phyloP scores from a whole-genome alignment of 441 rosid genomes.

The Euphorbia corollata region DNA sequence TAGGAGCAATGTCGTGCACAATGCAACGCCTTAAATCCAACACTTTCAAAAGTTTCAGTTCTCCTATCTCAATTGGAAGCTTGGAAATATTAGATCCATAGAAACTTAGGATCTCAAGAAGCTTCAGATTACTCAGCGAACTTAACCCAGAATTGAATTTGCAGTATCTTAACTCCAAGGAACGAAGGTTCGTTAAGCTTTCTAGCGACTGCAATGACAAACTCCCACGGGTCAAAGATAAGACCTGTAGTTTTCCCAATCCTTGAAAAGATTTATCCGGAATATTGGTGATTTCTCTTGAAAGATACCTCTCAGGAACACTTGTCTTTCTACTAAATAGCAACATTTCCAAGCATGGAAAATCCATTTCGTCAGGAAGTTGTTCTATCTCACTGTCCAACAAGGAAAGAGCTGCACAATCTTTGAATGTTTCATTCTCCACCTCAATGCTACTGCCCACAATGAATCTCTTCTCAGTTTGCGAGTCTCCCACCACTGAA shows the following conservation, averaged over 20 bases:
- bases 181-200: conserved; percentile 5
- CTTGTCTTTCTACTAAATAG: not conserved
- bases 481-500: not conserved
- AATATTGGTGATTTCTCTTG: not conserved
- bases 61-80: conserved; percentile 9
- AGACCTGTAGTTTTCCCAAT: conserved; percentile 6
- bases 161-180: not conserved
- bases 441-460: conserved; percentile 12
- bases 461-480: not conserved
- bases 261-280: not conserved
- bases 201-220: conserved; percentile 10
- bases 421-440: not conserved
- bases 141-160: not conserved
- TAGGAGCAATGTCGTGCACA: not conserved
- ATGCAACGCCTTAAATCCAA: not conserved
- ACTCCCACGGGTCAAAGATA: conserved; percentile 4
- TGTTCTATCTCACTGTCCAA: not conserved
- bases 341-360: conserved; percentile 17
- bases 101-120: conserved; percentile 17
- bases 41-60: conserved; percentile 14
- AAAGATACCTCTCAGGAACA: not conserved
- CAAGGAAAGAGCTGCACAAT: conserved; percentile 14
- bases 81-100: not conserved
- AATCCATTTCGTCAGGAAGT: conserved; percentile 4
- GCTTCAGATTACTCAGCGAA: not conserved